Evolutionary conservation across 2,329 filamentous ascomycete genomes (phyloP).

Genomic region (Endothia cerciana): DNA sequence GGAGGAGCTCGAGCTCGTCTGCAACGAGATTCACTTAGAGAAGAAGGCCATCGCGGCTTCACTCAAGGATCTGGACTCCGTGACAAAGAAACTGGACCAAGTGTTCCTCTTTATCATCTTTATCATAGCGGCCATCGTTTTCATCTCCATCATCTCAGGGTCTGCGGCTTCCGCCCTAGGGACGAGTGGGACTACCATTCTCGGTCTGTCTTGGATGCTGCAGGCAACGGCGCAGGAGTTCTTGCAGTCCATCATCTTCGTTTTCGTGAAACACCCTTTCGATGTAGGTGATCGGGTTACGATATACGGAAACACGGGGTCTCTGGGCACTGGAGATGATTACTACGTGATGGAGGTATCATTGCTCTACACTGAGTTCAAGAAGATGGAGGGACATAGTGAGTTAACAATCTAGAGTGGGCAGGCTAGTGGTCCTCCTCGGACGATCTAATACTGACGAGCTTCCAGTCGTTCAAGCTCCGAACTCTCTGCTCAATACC

Average conservation of each 20-base stretch:
- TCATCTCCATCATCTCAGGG: conserved; percentile 85
- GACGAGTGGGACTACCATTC: conserved; percentile 82
- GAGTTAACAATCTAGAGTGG: too few species aligned
- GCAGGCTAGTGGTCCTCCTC: too few species aligned
- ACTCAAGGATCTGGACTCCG: conserved; percentile 91
- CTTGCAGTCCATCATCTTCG: conserved; percentile 89
- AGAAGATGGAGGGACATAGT: conserved; percentile 93
- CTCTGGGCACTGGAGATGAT: conserved; percentile 79
- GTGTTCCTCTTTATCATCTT: conserved; percentile 87
- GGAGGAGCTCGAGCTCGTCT: conserved; percentile 90
- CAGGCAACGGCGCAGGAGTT: conserved; percentile 94
- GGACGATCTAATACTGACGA: background rate
- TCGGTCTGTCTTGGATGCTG: conserved; percentile 91
- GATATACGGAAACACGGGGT: conserved; percentile 87
- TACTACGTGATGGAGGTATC: conserved; percentile 97
- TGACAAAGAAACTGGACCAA: conserved; percentile 85
- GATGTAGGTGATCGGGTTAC: conserved; percentile 93
- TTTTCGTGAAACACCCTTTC: conserved; percentile 96
- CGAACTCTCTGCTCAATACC: conserved; percentile 90
- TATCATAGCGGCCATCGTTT: conserved; percentile 80
- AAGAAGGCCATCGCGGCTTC: conserved; percentile 95
- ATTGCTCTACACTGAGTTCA: conserved; percentile 93
- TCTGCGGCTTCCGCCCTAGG: conserved; percentile 91
- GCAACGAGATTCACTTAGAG: conserved; percentile 91
- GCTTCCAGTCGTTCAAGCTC: conserved; percentile 76